These are phyloP conservation scores for Colletotrichum paranaense DNA, from an alignment of 2,329 filamentous ascomycete genomes.

Conservation along the genomic window DNA sequence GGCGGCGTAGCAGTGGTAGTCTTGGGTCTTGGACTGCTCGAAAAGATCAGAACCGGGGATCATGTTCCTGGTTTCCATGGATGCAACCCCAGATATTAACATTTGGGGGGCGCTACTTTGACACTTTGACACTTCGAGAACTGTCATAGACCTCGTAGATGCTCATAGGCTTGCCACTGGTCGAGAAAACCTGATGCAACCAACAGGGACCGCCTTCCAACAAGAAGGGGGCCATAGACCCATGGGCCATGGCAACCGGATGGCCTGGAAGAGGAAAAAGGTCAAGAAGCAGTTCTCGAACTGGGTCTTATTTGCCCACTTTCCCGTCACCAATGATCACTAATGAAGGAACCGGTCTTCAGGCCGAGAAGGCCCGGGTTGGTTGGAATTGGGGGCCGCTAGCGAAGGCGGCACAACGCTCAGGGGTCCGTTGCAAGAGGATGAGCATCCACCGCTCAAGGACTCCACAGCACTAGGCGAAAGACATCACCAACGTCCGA, in stretches of 20 bases:
- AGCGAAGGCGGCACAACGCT: not conserved
- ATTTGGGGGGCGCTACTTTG: not conserved
- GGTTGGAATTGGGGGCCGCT: not conserved
- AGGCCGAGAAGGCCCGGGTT: not conserved
- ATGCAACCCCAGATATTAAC: conserved; percentile 26
- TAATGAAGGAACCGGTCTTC: not conserved
- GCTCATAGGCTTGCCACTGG: not conserved
- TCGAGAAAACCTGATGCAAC: not conserved
- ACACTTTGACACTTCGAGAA: not conserved
- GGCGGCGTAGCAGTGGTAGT: not conserved
- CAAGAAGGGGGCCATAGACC: not conserved
- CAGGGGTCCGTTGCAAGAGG: conserved; percentile 18
- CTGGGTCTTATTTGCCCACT: not conserved
- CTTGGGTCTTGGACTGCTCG: not conserved
- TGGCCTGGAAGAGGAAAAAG: not conserved
- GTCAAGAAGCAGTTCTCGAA: not conserved
- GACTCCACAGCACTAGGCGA: conserved; percentile 32
- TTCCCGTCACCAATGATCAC: not conserved
- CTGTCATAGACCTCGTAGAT: not conserved
- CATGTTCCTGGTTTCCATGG: conserved; percentile 18
- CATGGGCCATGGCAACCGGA: not conserved
- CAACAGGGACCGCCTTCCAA: not conserved
- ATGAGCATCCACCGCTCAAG: not conserved
- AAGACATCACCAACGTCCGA: conserved; percentile 28
- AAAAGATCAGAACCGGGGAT: conserved; percentile 20